Conservation (phyloP, 306 rosid genomes). For the Bauhinia variegata region DNA sequence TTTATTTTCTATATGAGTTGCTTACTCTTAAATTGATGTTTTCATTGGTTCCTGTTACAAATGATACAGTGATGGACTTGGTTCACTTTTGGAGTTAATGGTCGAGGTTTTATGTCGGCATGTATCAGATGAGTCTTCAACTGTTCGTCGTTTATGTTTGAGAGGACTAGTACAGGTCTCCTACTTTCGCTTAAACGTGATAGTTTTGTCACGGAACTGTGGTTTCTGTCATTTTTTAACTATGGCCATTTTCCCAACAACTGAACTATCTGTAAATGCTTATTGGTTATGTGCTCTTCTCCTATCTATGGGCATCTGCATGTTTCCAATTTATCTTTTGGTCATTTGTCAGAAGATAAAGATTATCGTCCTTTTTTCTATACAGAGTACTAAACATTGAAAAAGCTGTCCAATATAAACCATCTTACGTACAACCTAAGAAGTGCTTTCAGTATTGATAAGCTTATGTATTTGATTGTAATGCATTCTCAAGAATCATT, state of each 20-base stretch:
- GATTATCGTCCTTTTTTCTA: neutral
- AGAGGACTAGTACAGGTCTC: conserved; percentile 93
- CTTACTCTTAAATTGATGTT: conserved; percentile 28
- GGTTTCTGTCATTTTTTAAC: conserved; percentile 20
- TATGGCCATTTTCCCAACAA: conserved; percentile 1
- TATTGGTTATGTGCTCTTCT: conserved; percentile 8
- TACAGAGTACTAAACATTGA: neutral
- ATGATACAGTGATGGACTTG: conserved; percentile 68
- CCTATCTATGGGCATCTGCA: conserved; percentile 20
- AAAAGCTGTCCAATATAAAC: conserved; percentile 1
- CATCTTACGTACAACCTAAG: neutral
- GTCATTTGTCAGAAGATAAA: neutral
- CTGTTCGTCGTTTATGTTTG: conserved; percentile 89
- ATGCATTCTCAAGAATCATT: conserved; percentile 2
- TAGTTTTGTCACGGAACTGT: conserved; percentile 20
- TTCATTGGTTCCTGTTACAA: conserved; percentile 34
- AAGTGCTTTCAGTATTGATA: conserved; percentile 6
- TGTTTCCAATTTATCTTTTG: neutral
- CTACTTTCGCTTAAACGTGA: conserved; percentile 24
- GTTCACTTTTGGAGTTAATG: conserved; percentile 82
- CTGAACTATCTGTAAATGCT: conserved; percentile 26
- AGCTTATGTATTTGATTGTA: conserved; percentile 12
- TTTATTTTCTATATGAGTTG: conserved; percentile 7
- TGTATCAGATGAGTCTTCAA: conserved; percentile 88
- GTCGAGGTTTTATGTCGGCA: conserved; percentile 86